Conservation (phyloP, 2,329 filamentous ascomycete genomes). For the Geoglossum cookeanum region DNA sequence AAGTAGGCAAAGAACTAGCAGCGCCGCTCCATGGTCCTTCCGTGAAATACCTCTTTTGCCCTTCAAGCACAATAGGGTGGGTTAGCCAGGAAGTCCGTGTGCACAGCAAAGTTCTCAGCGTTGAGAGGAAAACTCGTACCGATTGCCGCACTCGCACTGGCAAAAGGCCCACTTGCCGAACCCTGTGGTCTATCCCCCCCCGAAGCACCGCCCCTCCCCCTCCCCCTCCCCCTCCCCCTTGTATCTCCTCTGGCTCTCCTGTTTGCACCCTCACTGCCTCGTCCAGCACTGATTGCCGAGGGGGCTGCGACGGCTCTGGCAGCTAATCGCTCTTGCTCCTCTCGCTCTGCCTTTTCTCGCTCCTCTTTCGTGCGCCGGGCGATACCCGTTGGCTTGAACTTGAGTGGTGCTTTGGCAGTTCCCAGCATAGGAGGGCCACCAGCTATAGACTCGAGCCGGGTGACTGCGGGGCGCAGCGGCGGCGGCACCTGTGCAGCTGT, state of each 20-base stretch:
- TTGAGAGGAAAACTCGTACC: neutral
- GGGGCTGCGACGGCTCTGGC: constrained; percentile 8
- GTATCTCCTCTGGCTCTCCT: constrained; percentile 12
- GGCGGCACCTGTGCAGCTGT: neutral
- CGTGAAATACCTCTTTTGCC: neutral
- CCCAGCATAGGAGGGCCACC: constrained; percentile 20
- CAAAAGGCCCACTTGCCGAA: constrained; percentile 6
- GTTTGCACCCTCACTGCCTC: constrained; percentile 16
- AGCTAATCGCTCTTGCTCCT: constrained; percentile 16
- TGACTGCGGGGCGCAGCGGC: constrained; percentile 17
- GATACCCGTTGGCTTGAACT: constrained; percentile 24
- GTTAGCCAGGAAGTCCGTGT: neutral
- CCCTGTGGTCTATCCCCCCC: constrained; percentile 10
- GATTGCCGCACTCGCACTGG: neutral
- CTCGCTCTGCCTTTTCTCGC: constrained; percentile 23
- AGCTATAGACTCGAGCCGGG: constrained; percentile 24
- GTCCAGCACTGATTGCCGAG: constrained; percentile 6
- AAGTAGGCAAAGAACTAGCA: neutral
- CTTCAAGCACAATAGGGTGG: neutral
- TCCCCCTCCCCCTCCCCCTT: constrained; percentile 15
- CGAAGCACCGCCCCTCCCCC: constrained; percentile 12
- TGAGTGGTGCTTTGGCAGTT: constrained; percentile 17
- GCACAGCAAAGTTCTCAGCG: neutral
- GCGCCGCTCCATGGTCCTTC: neutral
- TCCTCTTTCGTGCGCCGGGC: constrained; percentile 26